Evolutionary conservation across 345 rosid species (phyloP).

Genomic region (Brassica rapa): DNA sequence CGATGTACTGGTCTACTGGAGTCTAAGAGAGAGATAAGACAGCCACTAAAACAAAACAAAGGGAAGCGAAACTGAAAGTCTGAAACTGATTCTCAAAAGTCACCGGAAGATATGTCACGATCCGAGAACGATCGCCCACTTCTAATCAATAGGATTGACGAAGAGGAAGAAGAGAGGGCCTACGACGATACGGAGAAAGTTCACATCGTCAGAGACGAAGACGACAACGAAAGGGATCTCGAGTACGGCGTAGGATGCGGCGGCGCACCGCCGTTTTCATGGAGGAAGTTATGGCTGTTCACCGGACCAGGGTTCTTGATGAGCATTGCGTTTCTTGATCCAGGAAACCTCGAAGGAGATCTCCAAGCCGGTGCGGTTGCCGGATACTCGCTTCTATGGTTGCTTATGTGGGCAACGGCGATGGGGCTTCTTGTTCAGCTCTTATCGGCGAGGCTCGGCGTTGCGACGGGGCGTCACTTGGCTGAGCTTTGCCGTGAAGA

Average conservation of each 20-base stretch:
- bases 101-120: constrained; percentile 23
- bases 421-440: constrained; percentile 93
- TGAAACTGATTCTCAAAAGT: neutral
- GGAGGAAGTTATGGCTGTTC: constrained; percentile 90
- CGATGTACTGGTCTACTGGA: neutral
- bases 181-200: constrained; percentile 75
- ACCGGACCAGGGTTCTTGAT: constrained; percentile 92
- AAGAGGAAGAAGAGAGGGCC: constrained; percentile 54
- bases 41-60: neutral
- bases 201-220: constrained; percentile 55
- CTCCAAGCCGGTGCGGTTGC: constrained; percentile 95
- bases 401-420: constrained; percentile 93
- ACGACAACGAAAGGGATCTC: constrained; percentile 31
- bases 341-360: constrained; percentile 94
- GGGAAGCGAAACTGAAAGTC: neutral
- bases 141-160: constrained; percentile 10
- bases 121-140: constrained; percentile 28
- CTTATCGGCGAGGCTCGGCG: constrained; percentile 84
- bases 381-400: constrained; percentile 88
- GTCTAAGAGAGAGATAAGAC: neutral
- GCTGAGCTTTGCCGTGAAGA: constrained; percentile 93
- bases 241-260: constrained; percentile 37
- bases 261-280: constrained; percentile 76
- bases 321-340: constrained; percentile 96
- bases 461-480: constrained; percentile 85